phyloP scores from a whole-genome alignment of 495 filamentous ascomycete species.

The Sordaria brevicollis region DNA sequence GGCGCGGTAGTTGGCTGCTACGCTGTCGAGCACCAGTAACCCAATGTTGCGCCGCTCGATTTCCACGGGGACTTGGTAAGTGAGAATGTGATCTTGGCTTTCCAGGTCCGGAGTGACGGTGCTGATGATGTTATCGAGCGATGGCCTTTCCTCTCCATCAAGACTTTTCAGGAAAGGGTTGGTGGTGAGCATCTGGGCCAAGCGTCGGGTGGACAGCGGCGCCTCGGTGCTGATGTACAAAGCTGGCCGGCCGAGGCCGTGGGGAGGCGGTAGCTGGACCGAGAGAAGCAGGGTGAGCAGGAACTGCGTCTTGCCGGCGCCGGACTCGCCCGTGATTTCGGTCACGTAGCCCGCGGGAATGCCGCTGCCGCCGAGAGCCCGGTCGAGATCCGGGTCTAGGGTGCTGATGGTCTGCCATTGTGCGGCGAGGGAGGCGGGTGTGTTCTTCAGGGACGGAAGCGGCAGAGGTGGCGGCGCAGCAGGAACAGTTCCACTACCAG shows the following conservation, averaged over 20 bases:
- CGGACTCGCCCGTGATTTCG: conserved; percentile 89
- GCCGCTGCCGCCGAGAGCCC: conserved; percentile 63
- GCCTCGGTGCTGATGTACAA: conserved; percentile 97
- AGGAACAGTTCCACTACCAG: background rate
- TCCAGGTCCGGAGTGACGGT: conserved; percentile 88
- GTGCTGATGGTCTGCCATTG: conserved; percentile 64
- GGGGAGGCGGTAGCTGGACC: conserved; percentile 63
- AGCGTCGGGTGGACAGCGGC: conserved; percentile 65
- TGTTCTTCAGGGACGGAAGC: conserved; percentile 16
- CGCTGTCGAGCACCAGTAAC: conserved; percentile 75
- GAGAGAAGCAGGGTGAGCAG: conserved; percentile 73
- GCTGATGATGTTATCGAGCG: conserved; percentile 60
- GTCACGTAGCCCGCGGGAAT: conserved; percentile 74
- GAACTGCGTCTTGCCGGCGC: conserved; percentile 93
- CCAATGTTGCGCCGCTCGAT: conserved; percentile 63
- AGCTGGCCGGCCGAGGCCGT: conserved; percentile 56
- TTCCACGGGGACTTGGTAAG: conserved; percentile 82
- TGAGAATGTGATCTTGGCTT: conserved; percentile 87
- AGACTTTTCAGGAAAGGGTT: conserved; percentile 51
- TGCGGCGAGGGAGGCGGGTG: conserved; percentile 28
- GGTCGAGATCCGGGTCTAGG: conserved; percentile 64
- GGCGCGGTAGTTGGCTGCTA: conserved; percentile 89
- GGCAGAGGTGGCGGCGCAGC: background rate
- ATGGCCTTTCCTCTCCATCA: conserved; percentile 40
- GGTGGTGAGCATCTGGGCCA: conserved; percentile 62